Base-by-base conservation (phyloP, 129 eudicot species). In the Glebionis coronaria region DNA sequence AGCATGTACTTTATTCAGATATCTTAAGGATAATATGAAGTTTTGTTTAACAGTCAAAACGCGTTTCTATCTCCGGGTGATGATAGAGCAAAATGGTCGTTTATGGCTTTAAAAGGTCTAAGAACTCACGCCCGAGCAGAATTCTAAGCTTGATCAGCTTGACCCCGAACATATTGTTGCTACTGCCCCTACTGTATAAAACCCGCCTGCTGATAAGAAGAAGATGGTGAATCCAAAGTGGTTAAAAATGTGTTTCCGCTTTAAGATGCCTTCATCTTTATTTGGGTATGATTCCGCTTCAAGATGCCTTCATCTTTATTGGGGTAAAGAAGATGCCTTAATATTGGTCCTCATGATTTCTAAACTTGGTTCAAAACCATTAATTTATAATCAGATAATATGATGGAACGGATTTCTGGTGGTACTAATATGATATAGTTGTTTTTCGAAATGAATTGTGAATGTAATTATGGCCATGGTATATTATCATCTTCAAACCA, bases 41-140 rank as follows among this genome's bases (percentile, higher is more conserved):
- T 62, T 42, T 38, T 27, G 67, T 7, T 35, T 35, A 47, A 9
- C 52, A 19, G n/a, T 54, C 31, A 2, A 15, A 50, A 40, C 11
- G 19, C 15, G 19, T 29, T 9, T 74, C 3, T 74, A 20, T 56
- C 14, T 68, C 9, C 73, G 85, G 92, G 75, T 50, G 81, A 77
- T 31, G 73, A 83, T 66, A 61, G 23, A 49, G 67, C 73, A 59
- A 44, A 77, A 35, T 82, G 83, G 27, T 69, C 90, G 4, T 90
- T 74, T 78, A 74, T 86, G 82, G 53, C 86, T 49, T 77, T 90
- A 81, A 81, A 81, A 80, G 97, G 84, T 50, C 42, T 86, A 54
- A n/a, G 88, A 90, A 51, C 14, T 62, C 42, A 19, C 66, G 9
- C 69, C 45, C 4, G 69, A 62, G 56, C 77, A 79, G 31, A 59